Percentiles rank a stretch among this genome's conserved stretches.
Evolutionary conservation across 2,329 filamentous ascomycete species (phyloP).

Genomic region (Atkinsonella texensis): DNA sequence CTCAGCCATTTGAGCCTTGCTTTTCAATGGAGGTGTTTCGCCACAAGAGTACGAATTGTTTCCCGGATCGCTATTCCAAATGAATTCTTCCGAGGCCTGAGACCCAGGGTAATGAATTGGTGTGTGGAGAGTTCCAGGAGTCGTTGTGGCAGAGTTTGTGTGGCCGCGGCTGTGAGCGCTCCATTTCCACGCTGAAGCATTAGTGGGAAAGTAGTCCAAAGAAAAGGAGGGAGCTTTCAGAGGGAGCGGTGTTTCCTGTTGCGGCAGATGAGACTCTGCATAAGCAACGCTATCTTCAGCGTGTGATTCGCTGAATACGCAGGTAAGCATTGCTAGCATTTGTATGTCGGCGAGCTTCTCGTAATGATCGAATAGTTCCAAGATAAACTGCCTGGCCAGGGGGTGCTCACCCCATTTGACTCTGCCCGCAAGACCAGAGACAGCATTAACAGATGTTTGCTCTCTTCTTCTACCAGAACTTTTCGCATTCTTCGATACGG

Average conservation of each 20-base stretch:
- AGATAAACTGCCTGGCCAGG: conserved; percentile 47
- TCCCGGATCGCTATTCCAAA: conserved; percentile 40
- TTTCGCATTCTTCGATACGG: conserved; percentile 27
- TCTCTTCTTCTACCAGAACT: not conserved
- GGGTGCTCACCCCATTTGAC: conserved; percentile 60
- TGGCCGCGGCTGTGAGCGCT: conserved; percentile 38
- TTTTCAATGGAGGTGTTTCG: conserved; percentile 45
- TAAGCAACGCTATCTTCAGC: conserved; percentile 44
- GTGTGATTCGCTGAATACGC: conserved; percentile 52
- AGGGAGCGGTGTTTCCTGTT: conserved; percentile 49
- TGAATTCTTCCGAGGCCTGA: conserved; percentile 41
- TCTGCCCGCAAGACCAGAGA: conserved; percentile 35
- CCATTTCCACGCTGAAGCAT: conserved; percentile 47
- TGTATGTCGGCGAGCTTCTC: conserved; percentile 52
- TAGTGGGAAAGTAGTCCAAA: conserved; percentile 52
- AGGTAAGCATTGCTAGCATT: conserved; percentile 62
- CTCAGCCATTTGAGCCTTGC: conserved; percentile 33
- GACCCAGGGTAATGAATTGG: conserved; percentile 43
- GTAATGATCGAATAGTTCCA: conserved; percentile 51
- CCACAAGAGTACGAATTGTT: conserved; percentile 49
- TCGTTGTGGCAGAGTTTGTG: conserved; percentile 42
- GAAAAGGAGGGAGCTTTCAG: conserved; percentile 57
- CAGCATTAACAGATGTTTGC: conserved; percentile 6
- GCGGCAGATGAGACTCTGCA: conserved; percentile 41
- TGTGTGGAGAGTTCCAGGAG: conserved; percentile 44